These are phyloP conservation scores for Nectriaceae sp. DNA, from an alignment of 2,329 filamentous ascomycete genomes.

Conservation along the genomic window DNA sequence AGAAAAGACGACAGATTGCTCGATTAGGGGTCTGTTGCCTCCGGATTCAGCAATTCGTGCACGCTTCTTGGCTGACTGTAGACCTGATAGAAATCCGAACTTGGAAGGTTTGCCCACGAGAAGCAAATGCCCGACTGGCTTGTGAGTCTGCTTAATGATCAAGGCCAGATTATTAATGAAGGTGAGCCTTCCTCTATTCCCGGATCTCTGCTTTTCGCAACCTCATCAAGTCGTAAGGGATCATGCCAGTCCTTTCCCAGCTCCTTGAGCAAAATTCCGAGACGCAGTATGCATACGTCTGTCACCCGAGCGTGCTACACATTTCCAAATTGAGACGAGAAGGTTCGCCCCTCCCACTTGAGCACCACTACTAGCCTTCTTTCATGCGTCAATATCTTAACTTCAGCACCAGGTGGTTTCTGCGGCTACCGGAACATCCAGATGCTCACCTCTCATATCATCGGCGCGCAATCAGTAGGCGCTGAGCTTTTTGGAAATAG, in stretches of 20 bases:
- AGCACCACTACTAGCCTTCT: neutral
- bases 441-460: constrained; percentile 81
- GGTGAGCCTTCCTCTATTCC: constrained; percentile 38
- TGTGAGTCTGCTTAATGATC: constrained; percentile 59
- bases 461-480: constrained; percentile 57
- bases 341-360: constrained; percentile 43
- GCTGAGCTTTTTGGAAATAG: constrained; percentile 58
- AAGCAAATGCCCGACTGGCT: constrained; percentile 74
- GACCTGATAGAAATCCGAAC: constrained; percentile 54
- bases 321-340: constrained; percentile 81
- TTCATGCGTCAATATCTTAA: constrained; percentile 2
- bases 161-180: constrained; percentile 55
- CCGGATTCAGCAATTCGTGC: neutral
- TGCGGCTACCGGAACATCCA: constrained; percentile 96
- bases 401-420: constrained; percentile 66
- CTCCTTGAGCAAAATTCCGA: constrained; percentile 63
- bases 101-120: constrained; percentile 74
- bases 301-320: constrained; percentile 73
- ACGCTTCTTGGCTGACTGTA: constrained; percentile 3
- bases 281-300: constrained; percentile 76
- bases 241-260: constrained; percentile 63
- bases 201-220: constrained; percentile 5
- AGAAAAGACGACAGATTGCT: constrained; percentile 8
- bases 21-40: constrained; percentile 21
- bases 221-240: constrained; percentile 37